phyloP scores from a whole-genome alignment of 148 eudicot genomes.

The Rhododendron henanense region DNA sequence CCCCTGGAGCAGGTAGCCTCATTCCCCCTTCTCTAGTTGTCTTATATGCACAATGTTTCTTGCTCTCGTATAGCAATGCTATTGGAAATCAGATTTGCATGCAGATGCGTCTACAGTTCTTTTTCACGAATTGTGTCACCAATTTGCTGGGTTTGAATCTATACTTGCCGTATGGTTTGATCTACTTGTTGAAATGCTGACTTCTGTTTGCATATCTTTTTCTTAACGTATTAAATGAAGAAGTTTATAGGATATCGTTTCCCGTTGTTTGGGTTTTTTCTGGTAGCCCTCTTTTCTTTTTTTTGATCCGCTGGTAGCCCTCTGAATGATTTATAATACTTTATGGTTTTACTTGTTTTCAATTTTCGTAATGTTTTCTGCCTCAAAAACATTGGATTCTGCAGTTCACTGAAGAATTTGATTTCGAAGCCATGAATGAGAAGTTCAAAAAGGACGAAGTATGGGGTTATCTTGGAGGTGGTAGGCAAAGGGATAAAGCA shows the following conservation, averaged over 20 bases:
- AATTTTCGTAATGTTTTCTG: background rate
- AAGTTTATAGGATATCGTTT: background rate
- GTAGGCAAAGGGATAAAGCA: constrained; percentile 14
- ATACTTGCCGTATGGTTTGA: background rate
- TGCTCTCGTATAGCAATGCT: background rate
- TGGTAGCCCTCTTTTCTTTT: background rate
- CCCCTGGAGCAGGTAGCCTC: background rate
- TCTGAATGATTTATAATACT: background rate
- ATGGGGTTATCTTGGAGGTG: constrained; percentile 25
- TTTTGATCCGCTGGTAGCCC: background rate
- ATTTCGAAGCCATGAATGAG: constrained; percentile 28
- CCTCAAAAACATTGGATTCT: constrained; percentile 8
- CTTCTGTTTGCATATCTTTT: background rate
- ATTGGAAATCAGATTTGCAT: background rate
- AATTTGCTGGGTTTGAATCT: background rate
- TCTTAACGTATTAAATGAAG: background rate
- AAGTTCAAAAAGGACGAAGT: constrained; percentile 28
- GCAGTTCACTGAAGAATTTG: constrained; percentile 24
- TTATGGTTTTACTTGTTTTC: background rate
- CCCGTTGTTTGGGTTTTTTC: background rate
- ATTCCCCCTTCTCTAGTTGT: background rate
- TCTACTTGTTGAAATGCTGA: background rate
- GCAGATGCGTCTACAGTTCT: background rate
- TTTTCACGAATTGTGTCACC: background rate
- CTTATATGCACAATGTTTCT: background rate